These are phyloP conservation scores for Apiospora phragmitis DNA, from an alignment of 2,329 filamentous ascomycete genomes.

Conservation along the genomic window DNA sequence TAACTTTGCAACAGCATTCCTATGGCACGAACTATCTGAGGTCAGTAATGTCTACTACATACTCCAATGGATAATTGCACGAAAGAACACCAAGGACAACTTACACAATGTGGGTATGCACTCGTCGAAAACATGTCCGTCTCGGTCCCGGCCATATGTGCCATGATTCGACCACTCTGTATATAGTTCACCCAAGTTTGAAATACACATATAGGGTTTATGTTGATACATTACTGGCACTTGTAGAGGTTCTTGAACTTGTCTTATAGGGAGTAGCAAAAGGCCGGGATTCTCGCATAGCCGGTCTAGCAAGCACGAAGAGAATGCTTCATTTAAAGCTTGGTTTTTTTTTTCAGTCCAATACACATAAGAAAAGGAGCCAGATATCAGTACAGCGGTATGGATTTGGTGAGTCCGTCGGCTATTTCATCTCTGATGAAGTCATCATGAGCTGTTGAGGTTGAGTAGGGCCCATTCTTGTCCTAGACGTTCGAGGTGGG, in stretches of 20 bases:
- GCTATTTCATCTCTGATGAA: background rate
- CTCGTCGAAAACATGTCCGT: background rate
- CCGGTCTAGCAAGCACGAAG: background rate
- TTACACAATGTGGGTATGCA: background rate
- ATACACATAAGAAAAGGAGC: background rate
- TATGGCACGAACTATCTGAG: background rate
- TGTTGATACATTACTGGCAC: background rate
- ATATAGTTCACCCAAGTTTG: background rate
- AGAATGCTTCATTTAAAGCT: no score
- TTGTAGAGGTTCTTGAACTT: background rate
- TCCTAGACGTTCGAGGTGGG: background rate
- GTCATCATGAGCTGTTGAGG: background rate
- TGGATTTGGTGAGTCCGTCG: background rate
- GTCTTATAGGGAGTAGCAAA: background rate
- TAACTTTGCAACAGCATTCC: background rate
- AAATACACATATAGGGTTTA: accelerated
- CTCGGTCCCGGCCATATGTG: no score
- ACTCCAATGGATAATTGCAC: background rate
- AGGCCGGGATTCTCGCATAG: background rate
- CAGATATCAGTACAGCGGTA: background rate
- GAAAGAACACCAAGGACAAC: background rate
- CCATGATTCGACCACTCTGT: background rate
- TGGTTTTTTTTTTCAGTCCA: background rate
- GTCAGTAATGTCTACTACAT: background rate
- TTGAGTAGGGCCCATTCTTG: background rate